Evolutionary conservation across 2,329 filamentous ascomycete species (phyloP).

Genomic region (Niveomyces coronatus): DNA sequence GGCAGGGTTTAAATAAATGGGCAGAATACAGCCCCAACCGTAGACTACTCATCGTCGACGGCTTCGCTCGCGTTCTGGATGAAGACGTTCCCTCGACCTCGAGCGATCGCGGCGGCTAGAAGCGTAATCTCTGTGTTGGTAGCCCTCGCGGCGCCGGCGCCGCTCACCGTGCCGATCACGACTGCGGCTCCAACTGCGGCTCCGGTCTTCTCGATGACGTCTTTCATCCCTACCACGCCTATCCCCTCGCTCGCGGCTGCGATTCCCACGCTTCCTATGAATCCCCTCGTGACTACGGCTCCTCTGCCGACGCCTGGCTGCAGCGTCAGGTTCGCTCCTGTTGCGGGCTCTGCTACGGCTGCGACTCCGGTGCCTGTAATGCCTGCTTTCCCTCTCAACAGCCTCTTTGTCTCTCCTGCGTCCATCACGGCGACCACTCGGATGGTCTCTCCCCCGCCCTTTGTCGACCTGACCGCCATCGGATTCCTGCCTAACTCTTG

Average conservation of each 20-base stretch:
- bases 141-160: constrained; percentile 10
- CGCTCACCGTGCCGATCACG: constrained; percentile 6
- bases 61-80: neutral
- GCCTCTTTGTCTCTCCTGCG: constrained; percentile 23
- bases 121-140: constrained; percentile 7
- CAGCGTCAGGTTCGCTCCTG: constrained; percentile 13
- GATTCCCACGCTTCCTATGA: constrained; percentile 22
- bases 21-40: neutral
- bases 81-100: constrained; percentile 5
- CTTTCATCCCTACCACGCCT: constrained; percentile 8
- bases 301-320: constrained; percentile 13
- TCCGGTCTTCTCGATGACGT: constrained; percentile 5
- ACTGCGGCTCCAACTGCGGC: constrained; percentile 10
- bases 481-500: constrained; percentile 11
- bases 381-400: no score
- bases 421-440: constrained; percentile 21
- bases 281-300: constrained; percentile 18
- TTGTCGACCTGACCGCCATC: constrained; percentile 2
- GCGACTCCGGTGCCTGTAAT: constrained; percentile 26
- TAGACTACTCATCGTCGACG: constrained; percentile 3
- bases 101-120: constrained; percentile 12
- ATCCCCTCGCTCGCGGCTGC: constrained; percentile 20
- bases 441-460: constrained; percentile 19
- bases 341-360: constrained; percentile 18
- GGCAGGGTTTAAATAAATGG: no score